These are phyloP conservation scores for Kwoniella newhampshirensis DNA, from an alignment of 768 basidiomycete species.

Conservation along the genomic window DNA sequence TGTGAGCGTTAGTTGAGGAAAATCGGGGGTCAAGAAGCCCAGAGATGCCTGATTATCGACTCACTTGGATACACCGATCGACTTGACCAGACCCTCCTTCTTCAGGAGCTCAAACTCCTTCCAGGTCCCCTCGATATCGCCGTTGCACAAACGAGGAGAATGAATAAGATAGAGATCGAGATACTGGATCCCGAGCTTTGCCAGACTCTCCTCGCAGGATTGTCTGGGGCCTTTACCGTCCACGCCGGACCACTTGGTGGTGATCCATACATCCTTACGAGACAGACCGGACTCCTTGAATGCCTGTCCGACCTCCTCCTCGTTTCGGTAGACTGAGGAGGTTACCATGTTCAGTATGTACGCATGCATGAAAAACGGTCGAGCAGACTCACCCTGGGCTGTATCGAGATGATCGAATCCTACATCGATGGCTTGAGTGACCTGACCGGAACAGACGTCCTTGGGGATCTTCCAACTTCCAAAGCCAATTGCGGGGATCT, in stretches of 20 bases:
- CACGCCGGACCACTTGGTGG: conserved; percentile 43
- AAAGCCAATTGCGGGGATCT: conserved; percentile 49
- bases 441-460: conserved; percentile 38
- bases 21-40: too few relatives aligned
- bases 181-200: conserved; percentile 49
- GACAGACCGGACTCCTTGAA: conserved; percentile 36
- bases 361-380: too few relatives aligned
- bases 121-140: conserved; percentile 42
- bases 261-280: conserved; percentile 45
- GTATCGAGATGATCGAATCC: conserved; percentile 50
- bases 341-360: too few relatives aligned
- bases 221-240: conserved; percentile 25
- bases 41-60: too few relatives aligned
- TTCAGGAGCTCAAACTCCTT: conserved; percentile 38
- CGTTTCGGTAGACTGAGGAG: conserved; percentile 53
- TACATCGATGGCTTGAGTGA: conserved; percentile 43
- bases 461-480: conserved; percentile 52
- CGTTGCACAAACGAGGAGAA: conserved; percentile 29
- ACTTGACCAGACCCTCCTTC: conserved; percentile 37
- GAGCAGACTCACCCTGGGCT: conserved; percentile 32
- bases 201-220: conserved; percentile 64
- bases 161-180: conserved; percentile 46
- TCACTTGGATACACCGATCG: conserved; percentile 54
- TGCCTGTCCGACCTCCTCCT: conserved; percentile 43
- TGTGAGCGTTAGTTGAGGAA: background rate